Evolutionary conservation across 2,329 filamentous ascomycete genomes (phyloP).

Genomic region (Orbilia brochopaga): DNA sequence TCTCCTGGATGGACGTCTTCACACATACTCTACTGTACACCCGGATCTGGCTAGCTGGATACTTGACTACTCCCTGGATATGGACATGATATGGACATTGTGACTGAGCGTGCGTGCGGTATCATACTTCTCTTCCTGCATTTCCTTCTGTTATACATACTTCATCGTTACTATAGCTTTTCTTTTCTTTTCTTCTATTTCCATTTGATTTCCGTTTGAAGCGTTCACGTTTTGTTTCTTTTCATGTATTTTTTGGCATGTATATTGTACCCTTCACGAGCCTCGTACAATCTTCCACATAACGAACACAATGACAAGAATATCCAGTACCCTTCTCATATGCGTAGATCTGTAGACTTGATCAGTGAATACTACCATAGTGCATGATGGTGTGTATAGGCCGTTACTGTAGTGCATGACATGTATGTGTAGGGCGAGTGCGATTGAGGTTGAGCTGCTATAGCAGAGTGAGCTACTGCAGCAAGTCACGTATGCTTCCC

Average conservation of each 20-base stretch:
- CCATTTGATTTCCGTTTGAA: too few species aligned
- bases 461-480: too few species aligned
- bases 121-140: background rate
- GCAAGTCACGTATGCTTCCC: too few species aligned
- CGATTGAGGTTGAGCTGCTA: too few species aligned
- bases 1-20: constrained; percentile 2
- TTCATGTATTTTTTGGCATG: background rate
- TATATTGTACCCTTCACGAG: background rate
- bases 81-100: constrained; percentile 2
- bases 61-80: background rate
- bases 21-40: background rate
- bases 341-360: background rate
- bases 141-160: too few species aligned
- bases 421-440: too few species aligned
- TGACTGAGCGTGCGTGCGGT: constrained; percentile 5
- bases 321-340: background rate
- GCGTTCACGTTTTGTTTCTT: too few species aligned
- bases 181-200: too few species aligned
- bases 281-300: background rate
- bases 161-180: too few species aligned
- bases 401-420: too few species aligned
- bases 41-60: background rate
- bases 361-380: background rate
- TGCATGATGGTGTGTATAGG: background rate
- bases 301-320: too few species aligned